phyloP scores from a whole-genome alignment of 257 asterid species.

The Solanum boliviense region DNA sequence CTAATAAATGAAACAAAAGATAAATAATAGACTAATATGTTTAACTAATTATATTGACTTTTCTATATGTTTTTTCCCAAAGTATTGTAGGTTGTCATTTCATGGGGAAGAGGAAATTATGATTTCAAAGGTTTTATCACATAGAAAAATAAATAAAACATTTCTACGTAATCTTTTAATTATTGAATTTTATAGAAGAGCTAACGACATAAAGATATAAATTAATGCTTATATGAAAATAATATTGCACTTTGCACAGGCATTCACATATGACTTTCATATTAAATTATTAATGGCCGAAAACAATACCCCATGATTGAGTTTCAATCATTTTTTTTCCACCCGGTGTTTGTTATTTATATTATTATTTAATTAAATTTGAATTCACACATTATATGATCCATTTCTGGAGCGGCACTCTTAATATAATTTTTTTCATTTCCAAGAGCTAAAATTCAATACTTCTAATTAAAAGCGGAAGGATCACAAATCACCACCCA shows the following conservation, averaged over 20 bases:
- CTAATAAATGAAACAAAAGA: background rate
- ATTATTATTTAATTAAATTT: accelerated
- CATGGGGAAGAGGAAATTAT: background rate
- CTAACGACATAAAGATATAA: background rate
- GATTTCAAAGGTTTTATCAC: background rate
- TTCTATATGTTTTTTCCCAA: background rate
- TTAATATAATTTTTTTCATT: background rate
- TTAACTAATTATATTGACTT: background rate
- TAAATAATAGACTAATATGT: background rate
- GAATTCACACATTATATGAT: background rate
- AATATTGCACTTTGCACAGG: background rate
- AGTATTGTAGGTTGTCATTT: background rate
- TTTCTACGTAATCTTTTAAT: background rate
- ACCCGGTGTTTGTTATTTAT: background rate
- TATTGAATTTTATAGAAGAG: background rate
- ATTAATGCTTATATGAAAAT: background rate
- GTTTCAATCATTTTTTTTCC: background rate
- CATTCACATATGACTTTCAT: background rate
- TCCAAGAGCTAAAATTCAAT: too few relatives aligned
- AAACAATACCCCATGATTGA: background rate
- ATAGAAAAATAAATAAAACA: background rate
- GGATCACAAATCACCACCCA: background rate
- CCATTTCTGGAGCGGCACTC: accelerated
- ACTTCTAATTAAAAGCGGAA: accelerated
- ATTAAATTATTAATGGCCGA: background rate